A percentile compares a stretch with the other conserved stretches of the same genome.
phyloP scores from a whole-genome alignment of 1,139 yeast species.

The Scheffersomyces lignicola region DNA sequence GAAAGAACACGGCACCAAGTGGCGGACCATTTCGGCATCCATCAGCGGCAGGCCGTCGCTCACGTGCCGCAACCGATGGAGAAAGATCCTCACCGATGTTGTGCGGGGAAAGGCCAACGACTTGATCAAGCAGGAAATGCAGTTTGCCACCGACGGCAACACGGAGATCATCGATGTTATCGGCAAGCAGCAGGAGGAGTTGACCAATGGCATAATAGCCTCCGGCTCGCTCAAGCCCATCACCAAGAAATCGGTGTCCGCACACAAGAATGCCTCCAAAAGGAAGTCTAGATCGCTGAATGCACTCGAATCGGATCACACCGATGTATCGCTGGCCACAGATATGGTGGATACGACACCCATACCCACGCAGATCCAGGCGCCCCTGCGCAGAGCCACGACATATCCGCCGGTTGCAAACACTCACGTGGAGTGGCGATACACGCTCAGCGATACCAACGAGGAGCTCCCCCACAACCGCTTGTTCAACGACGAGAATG shows the following conservation, averaged over 20 bases:
- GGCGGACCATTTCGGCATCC: constrained; percentile 77
- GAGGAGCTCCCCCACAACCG: constrained; percentile 20
- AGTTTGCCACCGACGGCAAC: constrained; percentile 28
- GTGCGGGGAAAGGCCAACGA: constrained; percentile 59
- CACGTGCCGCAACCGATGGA: constrained; percentile 91
- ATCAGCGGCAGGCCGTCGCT: constrained; percentile 82
- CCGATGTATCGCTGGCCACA: background rate
- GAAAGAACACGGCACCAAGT: constrained; percentile 77
- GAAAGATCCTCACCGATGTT: constrained; percentile 77
- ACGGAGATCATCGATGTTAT: constrained; percentile 12
- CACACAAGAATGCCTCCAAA: constrained; percentile 6
- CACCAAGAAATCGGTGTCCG: constrained; percentile 2
- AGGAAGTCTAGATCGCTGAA: constrained; percentile 3
- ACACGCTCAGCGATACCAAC: constrained; percentile 21
- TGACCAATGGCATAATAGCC: constrained; percentile 3
- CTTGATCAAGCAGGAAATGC: constrained; percentile 35
- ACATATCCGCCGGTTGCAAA: constrained; percentile 12
- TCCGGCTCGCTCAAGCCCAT: background rate
- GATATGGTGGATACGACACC: too few species aligned
- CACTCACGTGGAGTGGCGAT: constrained; percentile 34
- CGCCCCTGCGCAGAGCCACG: background rate
- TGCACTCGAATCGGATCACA: background rate
- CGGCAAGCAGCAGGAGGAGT: constrained; percentile 14
- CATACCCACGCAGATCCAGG: background rate
- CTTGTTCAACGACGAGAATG: constrained; percentile 30